These are phyloP conservation scores for Lagerstroemia speciosa DNA, from an alignment of 345 rosid genomes.

Conservation along the genomic window DNA sequence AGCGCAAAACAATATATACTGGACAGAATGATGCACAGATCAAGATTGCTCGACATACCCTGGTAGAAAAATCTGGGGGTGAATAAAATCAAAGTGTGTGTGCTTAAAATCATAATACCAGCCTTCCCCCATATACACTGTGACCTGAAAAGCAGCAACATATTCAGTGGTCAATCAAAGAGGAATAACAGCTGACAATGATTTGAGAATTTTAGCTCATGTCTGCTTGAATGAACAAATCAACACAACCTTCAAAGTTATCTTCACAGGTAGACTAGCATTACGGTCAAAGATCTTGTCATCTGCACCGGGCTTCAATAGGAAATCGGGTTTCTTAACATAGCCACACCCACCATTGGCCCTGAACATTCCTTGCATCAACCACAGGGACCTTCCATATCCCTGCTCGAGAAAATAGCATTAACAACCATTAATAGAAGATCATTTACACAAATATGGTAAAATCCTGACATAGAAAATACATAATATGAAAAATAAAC, in stretches of 20 bases:
- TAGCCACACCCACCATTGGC: too few species aligned
- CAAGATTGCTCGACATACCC: conserved; percentile 33
- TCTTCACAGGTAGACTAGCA: conserved; percentile 35
- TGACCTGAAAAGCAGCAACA: conserved; percentile 34
- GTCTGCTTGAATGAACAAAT: conserved; percentile 35
- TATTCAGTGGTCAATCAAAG: background rate
- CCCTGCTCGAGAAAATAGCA: conserved; percentile 31
- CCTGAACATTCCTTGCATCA: too few species aligned
- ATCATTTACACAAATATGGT: too few species aligned
- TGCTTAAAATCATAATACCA: too few species aligned
- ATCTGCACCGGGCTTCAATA: conserved; percentile 27
- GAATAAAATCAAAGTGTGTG: conserved; percentile 74
- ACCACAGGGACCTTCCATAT: conserved; percentile 75
- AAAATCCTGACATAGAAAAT: background rate
- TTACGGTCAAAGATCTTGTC: conserved; percentile 56
- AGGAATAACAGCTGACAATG: background rate
- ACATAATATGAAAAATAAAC: background rate
- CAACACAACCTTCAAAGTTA: conserved; percentile 62
- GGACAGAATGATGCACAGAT: background rate
- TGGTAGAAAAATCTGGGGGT: conserved; percentile 76
- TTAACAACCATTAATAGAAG: background rate
- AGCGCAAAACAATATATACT: background rate
- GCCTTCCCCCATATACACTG: conserved; percentile 82
- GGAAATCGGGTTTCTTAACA: conserved; percentile 67
- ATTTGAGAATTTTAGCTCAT: background rate